Evolutionary conservation across 164 flowering plant genomes (phyloP), one percentile per base, ranked within the genome.

Genomic region (Nymphaea thermarum): DNA sequence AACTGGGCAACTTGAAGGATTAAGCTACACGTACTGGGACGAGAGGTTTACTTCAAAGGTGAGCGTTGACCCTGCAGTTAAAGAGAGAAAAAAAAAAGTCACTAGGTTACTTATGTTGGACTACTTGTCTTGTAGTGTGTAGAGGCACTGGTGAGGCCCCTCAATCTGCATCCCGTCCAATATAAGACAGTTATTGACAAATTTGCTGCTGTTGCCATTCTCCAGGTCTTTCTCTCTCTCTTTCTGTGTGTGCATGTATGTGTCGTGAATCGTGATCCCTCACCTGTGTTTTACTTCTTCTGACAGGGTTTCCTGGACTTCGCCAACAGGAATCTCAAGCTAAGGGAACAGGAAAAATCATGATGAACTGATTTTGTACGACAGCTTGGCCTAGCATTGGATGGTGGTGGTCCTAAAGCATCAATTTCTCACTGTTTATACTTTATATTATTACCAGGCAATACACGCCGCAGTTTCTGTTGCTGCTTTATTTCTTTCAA

Each of bases 201-300:
- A 76, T 88, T 88, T 88, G 96, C 97, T 61, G 98, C 98, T 62
- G 95, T 91, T 41, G 88, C 83, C 16, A 94, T 94, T 78, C 88
- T 94, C 63, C 98, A 94, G 92, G 98, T 90, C 79, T 70, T 51
- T 10, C 8, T 61, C 7, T 51, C 67, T 66, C 43, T 5, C 42
- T 44, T 5, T 44, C n/a, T 44, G 0, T 15, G 25, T 70, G 4
- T 41, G 18, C 41, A 64, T 36, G 43, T 16, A 14, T 53, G n/a
- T 51, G 42, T 10, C 42, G 43, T n/a, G 14, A 12, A 5, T 10
- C 42, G 43, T n/a, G 14, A 12, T 8, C 25, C 1, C 5, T 17
- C 11, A 3, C 11, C 43, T 4, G 17, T 47, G 25, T 44, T 69
- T 62, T 53, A 44, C 41, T 5, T 17, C 67, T 17, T 73, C 65